Conservation (phyloP, 129 eudicot species). For the Pseudognaphalium luteoalbum region DNA sequence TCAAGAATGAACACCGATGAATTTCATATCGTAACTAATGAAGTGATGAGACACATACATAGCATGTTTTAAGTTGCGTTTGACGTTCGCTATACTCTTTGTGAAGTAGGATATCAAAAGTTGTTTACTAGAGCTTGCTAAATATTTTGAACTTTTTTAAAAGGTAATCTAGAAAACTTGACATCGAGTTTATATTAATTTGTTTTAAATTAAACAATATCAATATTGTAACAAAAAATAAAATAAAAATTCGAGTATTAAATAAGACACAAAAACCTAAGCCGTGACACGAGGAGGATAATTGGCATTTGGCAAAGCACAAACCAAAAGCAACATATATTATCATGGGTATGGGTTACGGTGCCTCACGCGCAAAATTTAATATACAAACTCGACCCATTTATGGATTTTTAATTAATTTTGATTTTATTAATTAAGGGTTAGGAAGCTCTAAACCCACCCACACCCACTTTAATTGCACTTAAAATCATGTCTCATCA, state of each 20-base stretch:
- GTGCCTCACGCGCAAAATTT: slow-evolving; percentile 19
- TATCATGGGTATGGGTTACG: no score
- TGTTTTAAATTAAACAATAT: neutral
- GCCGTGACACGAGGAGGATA: slow-evolving; percentile 33
- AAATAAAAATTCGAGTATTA: no score
- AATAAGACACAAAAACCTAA: slow-evolving; percentile 11
- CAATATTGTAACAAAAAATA: neutral
- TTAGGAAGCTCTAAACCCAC: neutral
- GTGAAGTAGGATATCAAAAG: no score
- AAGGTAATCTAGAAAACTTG: no score
- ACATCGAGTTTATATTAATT: neutral
- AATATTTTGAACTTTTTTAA: no score
- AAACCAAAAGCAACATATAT: slow-evolving; percentile 5
- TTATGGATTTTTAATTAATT: neutral
- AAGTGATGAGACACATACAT: neutral
- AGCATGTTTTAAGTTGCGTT: neutral
- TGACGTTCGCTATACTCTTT: neutral
- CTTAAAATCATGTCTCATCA: no score
- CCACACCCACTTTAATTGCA: neutral
- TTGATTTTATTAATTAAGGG: neutral
- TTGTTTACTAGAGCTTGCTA: no score
- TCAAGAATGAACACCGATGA: no score
- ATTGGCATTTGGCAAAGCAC: slow-evolving; percentile 18
- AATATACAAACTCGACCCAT: slow-evolving; percentile 19
- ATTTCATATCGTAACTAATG: no score